Evolutionary conservation across 495 filamentous ascomycete species (phyloP).

Genomic region (Penicillium atrosanguineum): DNA sequence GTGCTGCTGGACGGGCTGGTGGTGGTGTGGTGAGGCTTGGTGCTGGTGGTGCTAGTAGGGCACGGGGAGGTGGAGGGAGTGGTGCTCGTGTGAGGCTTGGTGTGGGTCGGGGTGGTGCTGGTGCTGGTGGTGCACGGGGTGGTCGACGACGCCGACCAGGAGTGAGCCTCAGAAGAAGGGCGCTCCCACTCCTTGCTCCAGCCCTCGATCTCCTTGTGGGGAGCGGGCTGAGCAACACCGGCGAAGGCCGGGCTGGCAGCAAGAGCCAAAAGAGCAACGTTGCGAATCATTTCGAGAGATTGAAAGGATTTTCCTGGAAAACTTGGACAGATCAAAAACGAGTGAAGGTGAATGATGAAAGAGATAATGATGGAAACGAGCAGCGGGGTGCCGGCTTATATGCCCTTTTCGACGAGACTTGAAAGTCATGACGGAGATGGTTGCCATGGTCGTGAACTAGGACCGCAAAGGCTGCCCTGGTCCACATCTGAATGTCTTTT

Average conservation of each 20-base stretch:
- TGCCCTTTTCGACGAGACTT: slow-evolving; percentile 14
- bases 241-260: slow-evolving; percentile 40
- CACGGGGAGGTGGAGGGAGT: neutral
- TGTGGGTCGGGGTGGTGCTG: slow-evolving; percentile 7
- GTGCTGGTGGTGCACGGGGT: slow-evolving; percentile 21
- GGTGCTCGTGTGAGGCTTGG: neutral
- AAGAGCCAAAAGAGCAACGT: slow-evolving; percentile 41
- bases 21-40: neutral
- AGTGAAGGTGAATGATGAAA: slow-evolving; percentile 33
- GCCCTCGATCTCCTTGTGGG: neutral
- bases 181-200: slow-evolving; percentile 12
- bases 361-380: neutral
- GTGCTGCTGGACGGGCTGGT: neutral
- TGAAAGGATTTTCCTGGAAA: slow-evolving; percentile 17
- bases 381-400: slow-evolving; percentile 31
- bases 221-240: slow-evolving; percentile 31
- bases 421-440: slow-evolving; percentile 17
- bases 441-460: slow-evolving; percentile 35
- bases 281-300: slow-evolving; percentile 42
- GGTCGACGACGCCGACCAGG: slow-evolving; percentile 7
- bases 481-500: slow-evolving; percentile 15
- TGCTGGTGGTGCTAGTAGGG: neutral
- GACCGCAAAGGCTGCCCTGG: slow-evolving; percentile 26
- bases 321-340: slow-evolving; percentile 36
- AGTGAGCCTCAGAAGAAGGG: neutral